phyloP scores from a whole-genome alignment of 306 rosid species.

The Cicer chorassanicum region DNA sequence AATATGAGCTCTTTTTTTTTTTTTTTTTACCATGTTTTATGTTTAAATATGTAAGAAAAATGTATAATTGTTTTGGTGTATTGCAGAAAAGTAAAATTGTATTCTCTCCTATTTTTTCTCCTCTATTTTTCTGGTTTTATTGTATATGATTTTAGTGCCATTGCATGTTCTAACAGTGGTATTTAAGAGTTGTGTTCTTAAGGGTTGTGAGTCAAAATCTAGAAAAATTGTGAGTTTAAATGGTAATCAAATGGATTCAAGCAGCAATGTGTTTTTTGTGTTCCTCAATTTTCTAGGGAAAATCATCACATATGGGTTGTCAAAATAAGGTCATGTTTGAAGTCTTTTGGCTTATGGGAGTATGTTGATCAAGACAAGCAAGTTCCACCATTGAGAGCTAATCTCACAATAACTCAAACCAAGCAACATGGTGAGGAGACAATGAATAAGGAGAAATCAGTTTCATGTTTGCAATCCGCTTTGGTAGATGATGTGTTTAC shows the following conservation, averaged over 20 bases:
- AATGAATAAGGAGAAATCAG: not conserved
- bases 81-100: too few relatives aligned
- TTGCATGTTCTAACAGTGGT: not conserved
- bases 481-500: not conserved
- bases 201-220: not conserved
- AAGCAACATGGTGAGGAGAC: not conserved
- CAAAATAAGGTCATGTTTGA: not conserved
- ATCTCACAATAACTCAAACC: too few relatives aligned
- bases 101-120: too few relatives aligned
- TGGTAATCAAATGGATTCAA: not conserved
- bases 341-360: not conserved
- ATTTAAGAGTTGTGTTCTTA: not conserved
- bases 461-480: not conserved
- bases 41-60: too few relatives aligned
- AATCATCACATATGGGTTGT: not conserved
- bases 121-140: too few relatives aligned
- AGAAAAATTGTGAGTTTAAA: slow-evolving; percentile 17
- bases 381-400: not conserved
- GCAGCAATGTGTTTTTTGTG: not conserved
- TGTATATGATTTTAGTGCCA: too few relatives aligned
- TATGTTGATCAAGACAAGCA: not conserved
- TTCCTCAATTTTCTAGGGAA: not conserved
- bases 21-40: too few relatives aligned
- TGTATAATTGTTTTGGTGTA: too few relatives aligned
- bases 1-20: too few relatives aligned